phyloP scores from a whole-genome alignment of 2,329 filamentous ascomycete species.

The Botrytis fabae region DNA sequence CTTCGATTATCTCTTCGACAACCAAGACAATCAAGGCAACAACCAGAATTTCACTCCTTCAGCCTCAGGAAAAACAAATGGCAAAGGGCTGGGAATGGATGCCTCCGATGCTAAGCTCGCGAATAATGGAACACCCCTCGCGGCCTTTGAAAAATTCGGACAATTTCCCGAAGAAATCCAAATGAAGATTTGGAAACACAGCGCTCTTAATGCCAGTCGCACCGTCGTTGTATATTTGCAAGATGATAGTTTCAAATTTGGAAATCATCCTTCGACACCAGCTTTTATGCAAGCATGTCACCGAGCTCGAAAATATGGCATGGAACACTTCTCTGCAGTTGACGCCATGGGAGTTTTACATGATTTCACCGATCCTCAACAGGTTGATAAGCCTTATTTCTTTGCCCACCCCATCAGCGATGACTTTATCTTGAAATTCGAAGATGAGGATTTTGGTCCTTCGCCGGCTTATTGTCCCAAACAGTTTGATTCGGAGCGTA shows the following conservation, averaged over 20 bases:
- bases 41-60: not conserved
- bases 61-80: not conserved
- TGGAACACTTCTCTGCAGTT: not conserved
- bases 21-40: not conserved
- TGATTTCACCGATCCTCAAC: not conserved
- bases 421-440: constrained; percentile 12
- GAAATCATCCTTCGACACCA: not conserved
- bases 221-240: not conserved
- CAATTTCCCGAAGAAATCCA: not conserved
- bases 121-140: not conserved
- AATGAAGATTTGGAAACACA: not conserved
- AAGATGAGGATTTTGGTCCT: not conserved
- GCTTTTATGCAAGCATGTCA: constrained; percentile 7
- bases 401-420: not conserved
- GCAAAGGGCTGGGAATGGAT: not conserved
- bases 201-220: not conserved
- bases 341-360: not conserved
- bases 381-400: not conserved
- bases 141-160: not conserved
- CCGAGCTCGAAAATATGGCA: not conserved
- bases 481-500: not conserved
- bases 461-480: not conserved
- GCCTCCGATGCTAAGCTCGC: not conserved
- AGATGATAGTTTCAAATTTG: not conserved
- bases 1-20: not conserved